Percentiles rank a stretch among this genome's conserved stretches.
Evolutionary conservation across 163 green algal genomes (phyloP).

Genomic region (Prototheca cutis): DNA sequence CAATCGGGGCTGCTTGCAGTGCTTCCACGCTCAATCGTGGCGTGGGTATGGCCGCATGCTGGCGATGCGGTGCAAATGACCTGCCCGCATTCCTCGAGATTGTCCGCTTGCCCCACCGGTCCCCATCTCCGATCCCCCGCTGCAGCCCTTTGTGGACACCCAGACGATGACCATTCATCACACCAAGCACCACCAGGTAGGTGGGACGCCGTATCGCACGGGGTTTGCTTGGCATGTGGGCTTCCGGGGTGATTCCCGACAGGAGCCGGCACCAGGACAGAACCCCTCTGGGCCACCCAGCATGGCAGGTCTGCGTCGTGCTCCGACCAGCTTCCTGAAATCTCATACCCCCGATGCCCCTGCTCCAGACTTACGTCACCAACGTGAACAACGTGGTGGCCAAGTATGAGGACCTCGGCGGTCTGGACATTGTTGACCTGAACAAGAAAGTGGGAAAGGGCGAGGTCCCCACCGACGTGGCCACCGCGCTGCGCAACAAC

Average conservation of each 20-base stretch:
- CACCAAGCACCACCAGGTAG: slow-evolving; percentile 30
- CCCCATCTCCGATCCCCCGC: not conserved
- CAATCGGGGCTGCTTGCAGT: no score
- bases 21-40: no score
- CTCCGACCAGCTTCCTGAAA: no score
- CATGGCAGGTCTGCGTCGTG: no score
- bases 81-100: not conserved
- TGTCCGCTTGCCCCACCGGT: not conserved
- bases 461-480: slow-evolving; percentile 16
- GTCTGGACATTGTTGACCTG: slow-evolving; percentile 53
- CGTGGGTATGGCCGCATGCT: no score
- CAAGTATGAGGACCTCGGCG: slow-evolving; percentile 63
- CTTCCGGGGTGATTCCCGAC: no score
- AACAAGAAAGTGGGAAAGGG: slow-evolving; percentile 40
- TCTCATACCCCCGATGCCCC: no score
- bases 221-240: no score
- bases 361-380: slow-evolving; percentile 34
- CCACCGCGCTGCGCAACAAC: slow-evolving; percentile 48
- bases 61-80: no score
- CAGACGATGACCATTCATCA: slow-evolving; percentile 30
- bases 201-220: not conserved
- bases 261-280: no score
- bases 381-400: slow-evolving; percentile 61
- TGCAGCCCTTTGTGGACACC: slow-evolving; percentile 28
- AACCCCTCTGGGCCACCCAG: no score